Conservation (phyloP, 805 yeast species). For the Candida easanensis region DNA sequence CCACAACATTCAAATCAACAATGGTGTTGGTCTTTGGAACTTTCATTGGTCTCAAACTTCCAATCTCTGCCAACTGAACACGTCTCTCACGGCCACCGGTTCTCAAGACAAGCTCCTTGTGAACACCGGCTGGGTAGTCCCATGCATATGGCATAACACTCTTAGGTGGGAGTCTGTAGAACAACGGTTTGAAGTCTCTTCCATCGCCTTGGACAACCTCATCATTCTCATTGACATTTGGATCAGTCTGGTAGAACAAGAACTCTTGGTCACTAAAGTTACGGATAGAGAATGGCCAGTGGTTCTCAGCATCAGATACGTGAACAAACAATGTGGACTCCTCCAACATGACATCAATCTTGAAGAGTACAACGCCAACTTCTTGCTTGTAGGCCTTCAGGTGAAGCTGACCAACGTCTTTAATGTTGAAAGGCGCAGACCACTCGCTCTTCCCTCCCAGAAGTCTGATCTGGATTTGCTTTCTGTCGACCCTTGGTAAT, state of each 20-base stretch:
- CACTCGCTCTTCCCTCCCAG: constrained; percentile 57
- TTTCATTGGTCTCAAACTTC: constrained; percentile 83
- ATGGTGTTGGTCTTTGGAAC: constrained; percentile 53
- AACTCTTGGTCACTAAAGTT: constrained; percentile 89
- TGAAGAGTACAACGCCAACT: constrained; percentile 66
- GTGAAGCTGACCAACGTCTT: constrained; percentile 79
- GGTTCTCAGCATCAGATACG: constrained; percentile 64
- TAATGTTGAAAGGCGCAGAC: constrained; percentile 86
- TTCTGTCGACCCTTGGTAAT: constrained; percentile 52
- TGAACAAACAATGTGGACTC: constrained; percentile 78
- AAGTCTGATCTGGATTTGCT: constrained; percentile 60
- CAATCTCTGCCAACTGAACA: constrained; percentile 89
- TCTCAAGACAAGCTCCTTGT: constrained; percentile 75
- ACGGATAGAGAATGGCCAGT: constrained; percentile 92
- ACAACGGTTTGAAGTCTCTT: constrained; percentile 68
- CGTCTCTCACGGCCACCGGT: constrained; percentile 72
- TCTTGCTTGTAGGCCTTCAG: constrained; percentile 64
- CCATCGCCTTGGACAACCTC: constrained; percentile 49
- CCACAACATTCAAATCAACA: constrained; percentile 87
- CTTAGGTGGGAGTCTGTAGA: constrained; percentile 77
- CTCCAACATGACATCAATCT: constrained; percentile 74
- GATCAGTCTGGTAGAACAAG: constrained; percentile 82
- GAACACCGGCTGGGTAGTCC: constrained; percentile 91
- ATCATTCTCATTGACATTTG: constrained; percentile 62
- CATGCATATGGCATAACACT: constrained; percentile 98